phyloP scores from a whole-genome alignment of 768 basidiomycete species.

The Leccinum ochraceum region DNA sequence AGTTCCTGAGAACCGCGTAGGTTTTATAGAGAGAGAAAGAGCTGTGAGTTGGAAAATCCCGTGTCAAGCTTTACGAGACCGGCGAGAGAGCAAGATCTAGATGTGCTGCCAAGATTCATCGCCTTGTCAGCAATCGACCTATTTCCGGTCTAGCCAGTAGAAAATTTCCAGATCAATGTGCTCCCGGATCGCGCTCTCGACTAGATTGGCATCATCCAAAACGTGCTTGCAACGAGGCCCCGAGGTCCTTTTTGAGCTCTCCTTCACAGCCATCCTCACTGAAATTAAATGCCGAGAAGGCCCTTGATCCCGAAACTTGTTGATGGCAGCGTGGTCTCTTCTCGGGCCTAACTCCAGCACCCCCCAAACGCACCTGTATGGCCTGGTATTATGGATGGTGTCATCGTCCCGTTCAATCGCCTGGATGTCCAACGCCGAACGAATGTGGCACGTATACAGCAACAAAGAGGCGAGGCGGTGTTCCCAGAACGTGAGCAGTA shows the following conservation, averaged over 20 bases:
- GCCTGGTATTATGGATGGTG: neutral
- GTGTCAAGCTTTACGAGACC: slow-evolving; percentile 30
- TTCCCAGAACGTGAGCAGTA: neutral
- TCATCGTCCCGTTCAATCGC: neutral
- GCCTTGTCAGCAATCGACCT: slow-evolving; percentile 20
- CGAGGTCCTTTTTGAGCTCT: slow-evolving; percentile 1
- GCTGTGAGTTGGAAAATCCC: slow-evolving; percentile 25
- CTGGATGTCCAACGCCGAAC: neutral
- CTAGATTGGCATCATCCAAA: slow-evolving; percentile 30
- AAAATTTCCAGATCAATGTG: slow-evolving; percentile 13
- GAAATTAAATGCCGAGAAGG: slow-evolving; percentile 26
- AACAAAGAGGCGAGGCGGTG: neutral
- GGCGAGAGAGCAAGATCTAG: slow-evolving; percentile 21
- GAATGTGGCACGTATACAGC: slow-evolving; percentile 8
- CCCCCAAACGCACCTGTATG: slow-evolving; percentile 10
- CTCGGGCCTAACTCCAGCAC: slow-evolving; percentile 4
- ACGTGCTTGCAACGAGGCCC: slow-evolving; percentile 34
- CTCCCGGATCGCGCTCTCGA: slow-evolving; percentile 23
- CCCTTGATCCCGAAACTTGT: slow-evolving; percentile 8
- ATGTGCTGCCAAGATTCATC: slow-evolving; percentile 15
- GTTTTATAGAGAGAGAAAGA: slow-evolving; percentile 25
- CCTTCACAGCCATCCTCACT: slow-evolving; percentile 13
- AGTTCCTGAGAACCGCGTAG: slow-evolving; percentile 5
- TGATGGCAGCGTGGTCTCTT: slow-evolving; percentile 13
- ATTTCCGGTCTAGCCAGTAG: slow-evolving; percentile 31